phyloP scores from a whole-genome alignment of 1,284 basidiomycete genomes.

The Thecaphora frezii region DNA sequence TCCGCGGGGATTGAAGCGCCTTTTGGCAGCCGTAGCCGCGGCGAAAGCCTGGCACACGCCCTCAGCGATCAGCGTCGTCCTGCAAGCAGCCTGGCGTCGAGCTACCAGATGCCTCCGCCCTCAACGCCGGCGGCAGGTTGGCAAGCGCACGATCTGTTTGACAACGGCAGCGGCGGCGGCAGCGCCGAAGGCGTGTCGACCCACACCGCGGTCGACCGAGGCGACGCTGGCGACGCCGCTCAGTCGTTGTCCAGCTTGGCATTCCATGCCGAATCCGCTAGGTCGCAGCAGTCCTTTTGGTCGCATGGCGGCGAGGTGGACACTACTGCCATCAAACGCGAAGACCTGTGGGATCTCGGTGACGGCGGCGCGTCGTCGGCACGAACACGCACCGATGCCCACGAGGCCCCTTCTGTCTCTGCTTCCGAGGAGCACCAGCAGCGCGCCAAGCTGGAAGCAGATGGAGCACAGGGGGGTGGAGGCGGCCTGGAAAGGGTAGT shows the following conservation, averaged over 20 bases:
- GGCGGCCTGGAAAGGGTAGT: slow-evolving; percentile 23
- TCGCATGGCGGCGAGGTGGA: background rate
- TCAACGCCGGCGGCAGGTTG: background rate
- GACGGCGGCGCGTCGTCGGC: too few species aligned
- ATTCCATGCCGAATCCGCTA: background rate
- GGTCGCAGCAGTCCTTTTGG: background rate
- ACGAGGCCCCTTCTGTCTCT: too few species aligned
- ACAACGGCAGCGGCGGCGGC: background rate
- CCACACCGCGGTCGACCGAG: too few species aligned
- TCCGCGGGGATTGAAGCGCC: background rate
- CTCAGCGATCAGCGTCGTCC: background rate
- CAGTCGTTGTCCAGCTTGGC: background rate
- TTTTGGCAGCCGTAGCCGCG: background rate
- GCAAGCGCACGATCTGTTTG: background rate
- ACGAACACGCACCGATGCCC: background rate
- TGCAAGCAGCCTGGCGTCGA: background rate
- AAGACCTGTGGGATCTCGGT: background rate
- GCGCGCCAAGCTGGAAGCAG: background rate
- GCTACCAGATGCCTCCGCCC: background rate
- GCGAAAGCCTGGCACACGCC: background rate
- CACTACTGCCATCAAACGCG: background rate
- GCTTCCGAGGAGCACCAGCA: background rate
- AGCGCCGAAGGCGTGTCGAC: background rate
- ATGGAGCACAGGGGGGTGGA: too few species aligned
- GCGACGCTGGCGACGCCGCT: background rate